phyloP scores from a whole-genome alignment of 441 rosid species.

The Biscutella laevigata region DNA sequence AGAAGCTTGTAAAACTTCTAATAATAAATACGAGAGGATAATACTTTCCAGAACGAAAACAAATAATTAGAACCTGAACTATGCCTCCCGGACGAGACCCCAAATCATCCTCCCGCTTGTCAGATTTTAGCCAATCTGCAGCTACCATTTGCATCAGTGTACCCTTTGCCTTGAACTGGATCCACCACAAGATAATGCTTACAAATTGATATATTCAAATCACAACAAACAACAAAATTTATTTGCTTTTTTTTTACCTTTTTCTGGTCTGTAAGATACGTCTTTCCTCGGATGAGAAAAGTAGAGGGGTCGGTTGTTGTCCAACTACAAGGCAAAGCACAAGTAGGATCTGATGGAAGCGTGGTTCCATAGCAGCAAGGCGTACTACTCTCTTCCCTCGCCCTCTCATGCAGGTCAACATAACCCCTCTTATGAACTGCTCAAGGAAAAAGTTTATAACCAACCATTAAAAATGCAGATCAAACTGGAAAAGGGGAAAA shows the following conservation, averaged over 20 bases:
- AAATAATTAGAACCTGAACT: constrained; percentile 46
- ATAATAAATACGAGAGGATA: neutral
- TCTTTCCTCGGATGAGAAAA: constrained; percentile 80
- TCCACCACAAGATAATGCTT: constrained; percentile 18
- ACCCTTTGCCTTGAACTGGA: constrained; percentile 77
- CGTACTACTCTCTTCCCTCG: constrained; percentile 43
- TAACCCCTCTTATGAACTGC: constrained; percentile 92
- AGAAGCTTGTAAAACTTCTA: constrained; percentile 18
- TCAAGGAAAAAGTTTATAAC: constrained; percentile 5
- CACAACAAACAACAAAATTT: neutral
- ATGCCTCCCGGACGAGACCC: constrained; percentile 84
- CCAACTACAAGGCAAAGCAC: constrained; percentile 69
- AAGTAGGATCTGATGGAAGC: constrained; percentile 66
- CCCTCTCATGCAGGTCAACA: constrained; percentile 71
- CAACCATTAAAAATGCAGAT: constrained; percentile 9
- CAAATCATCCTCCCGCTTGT: constrained; percentile 88
- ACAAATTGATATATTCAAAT: neutral
- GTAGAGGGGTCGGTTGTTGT: constrained; percentile 69
- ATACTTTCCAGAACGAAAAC: constrained; percentile 7
- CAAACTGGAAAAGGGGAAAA: neutral
- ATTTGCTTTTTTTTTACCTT: constrained; percentile 41
- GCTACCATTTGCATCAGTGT: constrained; percentile 93
- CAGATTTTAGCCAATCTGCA: constrained; percentile 92
- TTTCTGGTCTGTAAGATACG: constrained; percentile 65
- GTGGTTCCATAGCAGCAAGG: constrained; percentile 75